Base-by-base conservation (phyloP, 2,329 filamentous ascomycete species). In the Waltergamsia citrina region DNA sequence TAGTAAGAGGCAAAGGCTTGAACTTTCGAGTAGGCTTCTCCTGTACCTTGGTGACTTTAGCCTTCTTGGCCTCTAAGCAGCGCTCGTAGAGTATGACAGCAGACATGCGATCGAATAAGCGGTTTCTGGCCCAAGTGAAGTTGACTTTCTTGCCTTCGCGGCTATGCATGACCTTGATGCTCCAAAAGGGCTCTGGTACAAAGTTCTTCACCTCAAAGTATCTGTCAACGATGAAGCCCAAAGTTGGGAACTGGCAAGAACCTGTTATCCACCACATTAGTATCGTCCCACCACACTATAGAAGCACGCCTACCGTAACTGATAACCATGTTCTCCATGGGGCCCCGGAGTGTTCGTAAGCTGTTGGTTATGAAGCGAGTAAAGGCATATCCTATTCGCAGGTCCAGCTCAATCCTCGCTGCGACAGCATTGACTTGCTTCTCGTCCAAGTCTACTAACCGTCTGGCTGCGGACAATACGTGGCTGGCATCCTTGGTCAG, bases 121-220 rank as follows among this genome's bases (percentile, higher is more conserved):
- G 79, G 34, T 77, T 74, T 21, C 92, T 73, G 36, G 71, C 71
- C 92, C 92, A 98, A 38, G 67, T 74, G 52, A 98, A 96, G 36
- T 75, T 78, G 41, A 92, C 87, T 34, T 81, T 79, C 36, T 87
- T 85, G 4, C 73, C 68, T 24, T 94, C 81, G 33, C 85, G 80
- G 27, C 67, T 72, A 48, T 95, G 84, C 49, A 76, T 78, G 25
- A 98, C 70, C 46, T 81, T 90, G 63, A 98, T 94, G 39, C 74
- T 73, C 92, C 92, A 98, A 56, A 96, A 98, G 0, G 74, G 65
- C 52, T 98, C 92, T 0, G 90, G 83, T 1, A 92, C 78, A 55
- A 98, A 98, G 46, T 94, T 94, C 42, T 85, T 80, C 33, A 98
- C 92, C 33, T 85, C 79, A 47, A 94, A 85, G 55, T 96, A 98